Evolutionary conservation across 192 early-diverging fungal species (phyloP), one percentile per base, ranked within the genome.

Genomic region (Backusella psychrophila): DNA sequence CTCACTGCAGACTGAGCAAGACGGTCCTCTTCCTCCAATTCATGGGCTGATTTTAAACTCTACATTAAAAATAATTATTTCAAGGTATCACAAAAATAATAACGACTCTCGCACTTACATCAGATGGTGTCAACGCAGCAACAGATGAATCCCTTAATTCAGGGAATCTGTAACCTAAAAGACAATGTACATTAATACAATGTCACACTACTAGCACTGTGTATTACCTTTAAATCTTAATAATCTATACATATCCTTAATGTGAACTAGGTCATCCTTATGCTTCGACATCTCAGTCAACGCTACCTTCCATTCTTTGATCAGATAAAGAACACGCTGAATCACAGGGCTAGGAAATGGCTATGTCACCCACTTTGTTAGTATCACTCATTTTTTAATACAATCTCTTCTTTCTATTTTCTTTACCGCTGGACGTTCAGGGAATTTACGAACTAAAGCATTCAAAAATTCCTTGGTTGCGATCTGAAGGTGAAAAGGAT

Each of bases 391-490:
- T 21, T 12, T 39, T 39, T 39, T 39, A 39, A 2, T 39, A 39
- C 38, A 8, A 29, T 66, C 46, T 15, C 74, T 83, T 77, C 53
- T 78, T 77, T 86, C 81, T 69, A 41, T 46, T 71, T 56, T 65
- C 11, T 14, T 31, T 66, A 66, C 72, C 23, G 41, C 88, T 11
- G 97, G 96, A 34, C 91, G 88, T 77, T 97, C 96, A 15, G 98
- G 97, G 72, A 99, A 99, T 74, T 92, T 89, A 41, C 93, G 88
- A 21, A 99, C 96, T 21, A 99, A 88, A 72, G 95, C 94, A 83
- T 97, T 98, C 39, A 99, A 86, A 80, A 99, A 99, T 79, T 99
- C 98, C 75, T 98, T 97, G 33, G 94, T 92, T 52, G 94, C 93
- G 33, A 99, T 91, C 77, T 98, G 96, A 71, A 97, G 85, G 75